phyloP scores from a whole-genome alignment of 805 yeast species.

The Starmera pachycereana region DNA sequence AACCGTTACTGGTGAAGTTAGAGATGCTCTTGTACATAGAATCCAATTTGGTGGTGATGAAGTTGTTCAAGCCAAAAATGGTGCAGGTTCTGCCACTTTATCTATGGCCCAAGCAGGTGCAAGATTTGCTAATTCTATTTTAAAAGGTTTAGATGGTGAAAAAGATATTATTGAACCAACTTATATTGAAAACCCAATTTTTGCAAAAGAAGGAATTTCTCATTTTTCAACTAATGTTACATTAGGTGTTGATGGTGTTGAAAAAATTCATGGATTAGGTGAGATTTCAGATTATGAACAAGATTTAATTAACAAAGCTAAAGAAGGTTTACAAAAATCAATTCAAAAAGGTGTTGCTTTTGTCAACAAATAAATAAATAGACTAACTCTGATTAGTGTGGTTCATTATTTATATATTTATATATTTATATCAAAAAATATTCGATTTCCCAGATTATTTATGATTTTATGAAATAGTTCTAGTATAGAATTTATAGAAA shows the following conservation, averaged over 20 bases:
- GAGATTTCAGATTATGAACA: slow-evolving; percentile 68
- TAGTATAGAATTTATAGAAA: too few relatives aligned
- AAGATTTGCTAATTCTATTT: slow-evolving; percentile 55
- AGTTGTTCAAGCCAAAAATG: slow-evolving; percentile 90
- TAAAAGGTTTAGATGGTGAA: slow-evolving; percentile 57
- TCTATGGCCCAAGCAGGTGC: slow-evolving; percentile 94
- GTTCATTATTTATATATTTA: background rate
- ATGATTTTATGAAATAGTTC: background rate
- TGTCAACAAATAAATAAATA: slow-evolving; percentile 52
- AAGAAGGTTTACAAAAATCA: slow-evolving; percentile 84
- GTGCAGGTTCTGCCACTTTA: slow-evolving; percentile 89
- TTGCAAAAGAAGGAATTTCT: slow-evolving; percentile 72
- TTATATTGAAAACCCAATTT: slow-evolving; percentile 73
- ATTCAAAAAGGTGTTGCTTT: slow-evolving; percentile 90
- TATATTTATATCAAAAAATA: background rate
- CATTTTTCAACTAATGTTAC: slow-evolving; percentile 94
- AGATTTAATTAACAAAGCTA: slow-evolving; percentile 70
- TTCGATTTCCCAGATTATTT: background rate
- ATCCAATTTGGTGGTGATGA: slow-evolving; percentile 97
- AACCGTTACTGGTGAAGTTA: slow-evolving; percentile 81
- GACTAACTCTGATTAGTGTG: slow-evolving; percentile 3
- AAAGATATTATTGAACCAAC: slow-evolving; percentile 56
- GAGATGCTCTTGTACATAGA: slow-evolving; percentile 55
- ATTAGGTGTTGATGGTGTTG: slow-evolving; percentile 86
- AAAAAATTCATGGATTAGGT: slow-evolving; percentile 72